These are phyloP conservation scores for Zygoascus flipseniorum DNA, from an alignment of 805 yeast genomes.

Conservation along the genomic window DNA sequence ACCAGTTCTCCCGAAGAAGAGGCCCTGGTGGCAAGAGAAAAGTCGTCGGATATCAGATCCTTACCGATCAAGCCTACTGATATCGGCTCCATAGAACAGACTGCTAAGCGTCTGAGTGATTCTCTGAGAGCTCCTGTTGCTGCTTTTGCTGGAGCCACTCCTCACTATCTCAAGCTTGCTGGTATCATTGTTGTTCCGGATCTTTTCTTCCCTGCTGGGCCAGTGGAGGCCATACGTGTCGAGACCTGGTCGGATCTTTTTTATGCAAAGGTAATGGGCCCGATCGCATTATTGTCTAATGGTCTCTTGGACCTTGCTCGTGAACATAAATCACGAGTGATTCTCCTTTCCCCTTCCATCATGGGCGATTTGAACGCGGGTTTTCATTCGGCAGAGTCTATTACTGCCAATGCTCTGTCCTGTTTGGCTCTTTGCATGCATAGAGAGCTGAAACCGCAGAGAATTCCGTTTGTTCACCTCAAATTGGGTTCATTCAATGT, in stretches of 20 bases:
- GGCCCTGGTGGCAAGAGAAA: constrained; percentile 37
- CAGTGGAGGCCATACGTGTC: constrained; percentile 47
- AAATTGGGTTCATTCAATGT: constrained; percentile 41
- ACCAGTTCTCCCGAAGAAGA: constrained; percentile 54
- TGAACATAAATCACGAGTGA: constrained; percentile 39
- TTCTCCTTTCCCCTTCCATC: constrained; percentile 48
- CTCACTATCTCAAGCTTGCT: constrained; percentile 48
- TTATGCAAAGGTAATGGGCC: constrained; percentile 38
- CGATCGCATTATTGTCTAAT: constrained; percentile 43
- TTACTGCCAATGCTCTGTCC: constrained; percentile 40
- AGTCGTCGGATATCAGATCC: constrained; percentile 62
- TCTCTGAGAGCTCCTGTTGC: constrained; percentile 45
- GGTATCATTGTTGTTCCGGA: constrained; percentile 67
- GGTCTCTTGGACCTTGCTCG: constrained; percentile 51
- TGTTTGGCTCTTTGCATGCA: constrained; percentile 32
- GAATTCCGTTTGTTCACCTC: constrained; percentile 36
- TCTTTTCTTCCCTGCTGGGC: constrained; percentile 58
- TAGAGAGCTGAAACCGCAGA: constrained; percentile 37
- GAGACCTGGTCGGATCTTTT: constrained; percentile 44
- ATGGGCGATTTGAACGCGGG: constrained; percentile 47
- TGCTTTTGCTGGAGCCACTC: constrained; percentile 50
- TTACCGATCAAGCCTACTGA: constrained; percentile 44
- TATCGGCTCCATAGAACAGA: constrained; percentile 35
- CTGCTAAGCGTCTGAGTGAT: constrained; percentile 41
- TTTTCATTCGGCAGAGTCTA: constrained; percentile 55